phyloP scores from a whole-genome alignment of 2,329 filamentous ascomycete species.

The Geoglossum cookeanum region DNA sequence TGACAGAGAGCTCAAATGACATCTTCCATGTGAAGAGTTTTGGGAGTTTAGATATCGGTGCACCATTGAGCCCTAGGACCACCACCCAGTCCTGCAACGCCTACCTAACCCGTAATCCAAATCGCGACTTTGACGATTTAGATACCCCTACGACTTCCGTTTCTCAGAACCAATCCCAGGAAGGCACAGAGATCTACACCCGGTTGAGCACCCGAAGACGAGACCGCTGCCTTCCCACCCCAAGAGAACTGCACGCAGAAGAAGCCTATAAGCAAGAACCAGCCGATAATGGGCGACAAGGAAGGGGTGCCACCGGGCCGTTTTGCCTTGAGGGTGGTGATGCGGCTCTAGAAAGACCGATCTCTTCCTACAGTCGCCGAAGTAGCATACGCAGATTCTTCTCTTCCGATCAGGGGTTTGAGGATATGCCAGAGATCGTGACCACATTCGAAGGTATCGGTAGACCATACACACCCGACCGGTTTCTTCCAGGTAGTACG shows the following conservation, averaged over 20 bases:
- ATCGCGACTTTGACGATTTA: neutral
- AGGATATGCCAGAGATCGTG: neutral
- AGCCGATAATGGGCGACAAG: neutral
- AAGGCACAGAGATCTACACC: neutral
- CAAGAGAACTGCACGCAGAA: neutral
- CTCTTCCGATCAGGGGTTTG: neutral
- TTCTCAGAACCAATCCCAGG: neutral
- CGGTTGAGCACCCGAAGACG: neutral
- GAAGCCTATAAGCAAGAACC: neutral
- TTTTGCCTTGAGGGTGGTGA: neutral
- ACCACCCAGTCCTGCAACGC: neutral
- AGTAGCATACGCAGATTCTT: neutral
- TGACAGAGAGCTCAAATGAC: neutral
- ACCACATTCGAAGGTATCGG: neutral
- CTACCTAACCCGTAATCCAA: neutral
- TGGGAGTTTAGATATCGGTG: neutral
- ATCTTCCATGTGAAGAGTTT: neutral
- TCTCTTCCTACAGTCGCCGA: neutral
- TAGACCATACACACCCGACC: neutral
- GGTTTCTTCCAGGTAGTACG: neutral
- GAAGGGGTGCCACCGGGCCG: neutral
- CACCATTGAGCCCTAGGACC: neutral
- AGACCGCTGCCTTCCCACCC: neutral
- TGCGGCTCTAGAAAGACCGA: neutral
- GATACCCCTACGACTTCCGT: neutral